Percentiles rank a stretch among this genome's conserved stretches.
These are phyloP conservation scores for Fusarium bactridioides DNA, from an alignment of 2,329 filamentous ascomycete genomes.

Conservation along the genomic window DNA sequence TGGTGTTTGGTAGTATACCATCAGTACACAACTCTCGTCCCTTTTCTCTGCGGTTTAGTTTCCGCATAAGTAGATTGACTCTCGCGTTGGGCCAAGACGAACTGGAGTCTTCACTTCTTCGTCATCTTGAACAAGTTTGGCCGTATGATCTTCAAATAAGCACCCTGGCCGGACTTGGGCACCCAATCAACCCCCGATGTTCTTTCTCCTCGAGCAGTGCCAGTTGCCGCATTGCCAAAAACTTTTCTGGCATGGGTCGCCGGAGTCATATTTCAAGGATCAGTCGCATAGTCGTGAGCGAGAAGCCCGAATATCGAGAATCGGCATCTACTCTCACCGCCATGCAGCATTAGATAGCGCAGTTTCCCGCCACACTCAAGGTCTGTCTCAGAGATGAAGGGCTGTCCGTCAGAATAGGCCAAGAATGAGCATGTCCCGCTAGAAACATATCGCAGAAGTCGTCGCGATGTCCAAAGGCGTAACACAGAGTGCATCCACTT, in stretches of 20 bases:
- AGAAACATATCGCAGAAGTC: constrained; percentile 1
- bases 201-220: not conserved
- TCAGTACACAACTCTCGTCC: not conserved
- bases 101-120: not conserved
- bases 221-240: constrained; percentile 3
- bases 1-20: not conserved
- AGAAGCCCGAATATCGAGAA: not conserved
- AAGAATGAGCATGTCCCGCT: constrained; percentile 18
- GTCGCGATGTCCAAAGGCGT: constrained; percentile 11
- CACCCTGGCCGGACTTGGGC: constrained; percentile 19
- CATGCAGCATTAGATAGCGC: constrained; percentile 6
- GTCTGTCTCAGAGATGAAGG: constrained; percentile 18
- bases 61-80: not conserved
- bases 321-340: constrained; percentile 23
- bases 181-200: not conserved
- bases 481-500: constrained; percentile 6
- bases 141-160: constrained; percentile 5
- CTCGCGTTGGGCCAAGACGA: not conserved
- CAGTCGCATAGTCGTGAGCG: not conserved
- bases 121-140: not conserved
- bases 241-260: not conserved
- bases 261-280: not conserved
- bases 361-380: constrained; percentile 22
- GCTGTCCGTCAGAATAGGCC: not conserved
- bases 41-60: not conserved